phyloP scores from a whole-genome alignment of 208 protist species.

The Wallacemonas sp. region DNA sequence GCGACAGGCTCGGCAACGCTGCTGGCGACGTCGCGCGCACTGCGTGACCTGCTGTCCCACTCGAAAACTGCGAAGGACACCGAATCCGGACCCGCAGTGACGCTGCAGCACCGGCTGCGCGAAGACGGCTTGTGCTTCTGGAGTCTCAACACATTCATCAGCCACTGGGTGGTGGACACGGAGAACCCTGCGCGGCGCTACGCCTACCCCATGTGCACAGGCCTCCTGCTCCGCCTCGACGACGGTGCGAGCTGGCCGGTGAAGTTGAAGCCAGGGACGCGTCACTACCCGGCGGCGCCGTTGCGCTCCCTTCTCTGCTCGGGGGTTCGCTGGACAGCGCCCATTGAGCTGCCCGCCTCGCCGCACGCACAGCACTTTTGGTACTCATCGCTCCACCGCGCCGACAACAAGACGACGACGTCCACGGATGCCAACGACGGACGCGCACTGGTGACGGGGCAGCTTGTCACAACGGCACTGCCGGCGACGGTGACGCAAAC shows the following conservation, averaged over 20 bases:
- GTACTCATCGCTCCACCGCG: background rate
- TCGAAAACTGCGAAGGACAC: background rate
- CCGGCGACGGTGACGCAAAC: too few species aligned
- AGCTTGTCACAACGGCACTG: background rate
- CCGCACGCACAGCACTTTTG: constrained; percentile 2
- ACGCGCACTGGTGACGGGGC: background rate
- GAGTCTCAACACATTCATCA: constrained; percentile 59
- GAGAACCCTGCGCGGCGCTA: constrained; percentile 19
- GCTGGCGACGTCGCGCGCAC: background rate
- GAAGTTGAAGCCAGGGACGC: constrained; percentile 34
- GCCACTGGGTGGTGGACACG: constrained; percentile 30
- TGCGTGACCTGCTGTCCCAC: background rate
- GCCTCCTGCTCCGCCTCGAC: constrained; percentile 35
- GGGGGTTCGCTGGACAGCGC: constrained; percentile 33
- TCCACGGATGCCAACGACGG: background rate
- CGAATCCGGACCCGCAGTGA: background rate
- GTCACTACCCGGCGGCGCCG: constrained; percentile 22
- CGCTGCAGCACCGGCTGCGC: constrained; percentile 48
- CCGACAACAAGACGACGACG: background rate
- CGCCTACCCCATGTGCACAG: constrained; percentile 38
- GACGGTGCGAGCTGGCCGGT: constrained; percentile 39
- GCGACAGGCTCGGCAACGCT: too few species aligned
- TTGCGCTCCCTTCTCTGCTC: constrained; percentile 17
- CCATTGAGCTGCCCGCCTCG: constrained; percentile 6
- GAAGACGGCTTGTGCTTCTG: constrained; percentile 68